Conservation (phyloP, 495 filamentous ascomycete species). For the Penicillium chermesinum region DNA sequence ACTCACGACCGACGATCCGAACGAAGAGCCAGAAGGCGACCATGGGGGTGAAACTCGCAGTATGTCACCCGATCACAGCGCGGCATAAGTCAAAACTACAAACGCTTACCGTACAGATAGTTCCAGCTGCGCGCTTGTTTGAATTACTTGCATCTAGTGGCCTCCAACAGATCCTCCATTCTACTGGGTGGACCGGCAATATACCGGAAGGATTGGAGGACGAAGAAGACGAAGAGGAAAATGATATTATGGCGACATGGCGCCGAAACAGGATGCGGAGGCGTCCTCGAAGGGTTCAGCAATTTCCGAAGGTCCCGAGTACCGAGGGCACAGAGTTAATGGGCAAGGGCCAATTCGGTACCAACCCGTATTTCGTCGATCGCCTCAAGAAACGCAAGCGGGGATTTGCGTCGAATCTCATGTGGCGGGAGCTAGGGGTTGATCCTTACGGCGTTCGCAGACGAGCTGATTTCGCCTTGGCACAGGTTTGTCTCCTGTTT, state of each 20-base stretch:
- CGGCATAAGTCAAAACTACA: not conserved
- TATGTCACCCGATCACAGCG: constrained; percentile 1
- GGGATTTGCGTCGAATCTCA: constrained; percentile 57
- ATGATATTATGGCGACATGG: constrained; percentile 13
- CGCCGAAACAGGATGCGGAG: constrained; percentile 18
- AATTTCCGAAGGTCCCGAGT: constrained; percentile 73
- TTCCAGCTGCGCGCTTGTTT: constrained; percentile 29
- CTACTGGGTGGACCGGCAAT: constrained; percentile 24
- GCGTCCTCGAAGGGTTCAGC: constrained; percentile 28
- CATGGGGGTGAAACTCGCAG: constrained; percentile 25
- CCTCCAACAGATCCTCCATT: constrained; percentile 34
- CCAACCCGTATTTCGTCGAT: constrained; percentile 48
- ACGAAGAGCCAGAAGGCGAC: constrained; percentile 37
- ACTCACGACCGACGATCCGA: constrained; percentile 38
- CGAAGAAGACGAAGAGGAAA: constrained; percentile 26
- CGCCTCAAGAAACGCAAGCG: constrained; percentile 52
- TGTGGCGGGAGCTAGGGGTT: constrained; percentile 75
- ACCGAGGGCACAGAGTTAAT: constrained; percentile 71
- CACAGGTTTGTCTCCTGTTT: constrained; percentile 53
- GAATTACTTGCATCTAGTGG: constrained; percentile 34
- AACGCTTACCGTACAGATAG: constrained; percentile 15
- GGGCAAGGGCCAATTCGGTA: constrained; percentile 72
- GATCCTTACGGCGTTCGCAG: constrained; percentile 47
- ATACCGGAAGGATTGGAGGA: constrained; percentile 17
- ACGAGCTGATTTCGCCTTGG: constrained; percentile 57